Percentiles rank a stretch among this genome's conserved stretches.
Evolutionary conservation across 768 basidiomycete genomes (phyloP).

Genomic region (Podaxis sp.): DNA sequence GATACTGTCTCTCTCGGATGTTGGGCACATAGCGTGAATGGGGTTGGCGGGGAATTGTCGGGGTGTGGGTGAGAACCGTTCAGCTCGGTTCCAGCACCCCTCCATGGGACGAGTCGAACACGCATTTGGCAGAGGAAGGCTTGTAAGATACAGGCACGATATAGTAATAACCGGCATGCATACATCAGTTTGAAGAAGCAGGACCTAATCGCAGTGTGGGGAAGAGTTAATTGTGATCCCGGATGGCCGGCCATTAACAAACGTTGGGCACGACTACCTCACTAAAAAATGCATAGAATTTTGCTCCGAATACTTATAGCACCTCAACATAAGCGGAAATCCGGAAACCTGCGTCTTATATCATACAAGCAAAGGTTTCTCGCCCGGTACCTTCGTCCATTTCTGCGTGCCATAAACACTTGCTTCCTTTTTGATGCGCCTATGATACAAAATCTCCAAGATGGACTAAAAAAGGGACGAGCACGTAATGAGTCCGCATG

Average conservation of each 20-base stretch:
- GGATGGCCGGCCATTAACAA: too few relatives aligned
- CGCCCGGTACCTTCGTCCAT: too few relatives aligned
- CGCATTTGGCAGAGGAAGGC: not conserved
- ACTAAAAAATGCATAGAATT: not conserved
- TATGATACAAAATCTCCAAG: too few relatives aligned
- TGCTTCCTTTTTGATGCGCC: too few relatives aligned
- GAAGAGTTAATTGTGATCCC: not conserved
- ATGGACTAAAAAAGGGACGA: too few relatives aligned
- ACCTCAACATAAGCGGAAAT: too few relatives aligned
- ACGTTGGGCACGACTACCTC: not conserved
- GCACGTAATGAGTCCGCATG: too few relatives aligned
- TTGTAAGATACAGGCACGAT: not conserved
- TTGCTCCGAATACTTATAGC: not conserved
- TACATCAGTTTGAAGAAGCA: not conserved
- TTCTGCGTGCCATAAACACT: too few relatives aligned
- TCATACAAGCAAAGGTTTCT: too few relatives aligned
- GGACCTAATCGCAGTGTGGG: not conserved
- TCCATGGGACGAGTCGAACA: not conserved
- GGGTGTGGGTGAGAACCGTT: not conserved
- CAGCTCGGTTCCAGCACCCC: not conserved
- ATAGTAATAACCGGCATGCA: not conserved
- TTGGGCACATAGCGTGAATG: not conserved
- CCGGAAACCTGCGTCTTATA: too few relatives aligned
- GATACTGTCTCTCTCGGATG: not conserved
- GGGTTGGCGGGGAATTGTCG: conserved; percentile 10